phyloP scores from a whole-genome alignment of 768 basidiomycete genomes.

The Amylocystis lapponica region DNA sequence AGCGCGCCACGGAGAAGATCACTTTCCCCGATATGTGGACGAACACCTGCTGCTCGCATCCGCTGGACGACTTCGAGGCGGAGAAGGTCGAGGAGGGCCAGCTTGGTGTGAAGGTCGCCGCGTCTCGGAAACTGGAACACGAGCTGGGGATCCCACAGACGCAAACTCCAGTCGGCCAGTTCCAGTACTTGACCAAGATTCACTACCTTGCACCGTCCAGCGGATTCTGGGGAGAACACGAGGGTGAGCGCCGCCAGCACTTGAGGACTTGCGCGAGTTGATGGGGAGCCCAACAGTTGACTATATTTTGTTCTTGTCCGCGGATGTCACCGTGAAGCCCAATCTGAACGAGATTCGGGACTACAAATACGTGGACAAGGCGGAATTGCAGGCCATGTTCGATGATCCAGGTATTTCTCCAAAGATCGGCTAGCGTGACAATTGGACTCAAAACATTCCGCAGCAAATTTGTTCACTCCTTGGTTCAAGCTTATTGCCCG shows the following conservation, averaged over 20 bases:
- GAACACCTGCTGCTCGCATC: constrained; percentile 98
- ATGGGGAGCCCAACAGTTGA: constrained; percentile 59
- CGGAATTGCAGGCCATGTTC: constrained; percentile 90
- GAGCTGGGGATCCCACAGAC: constrained; percentile 85
- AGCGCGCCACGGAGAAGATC: constrained; percentile 96
- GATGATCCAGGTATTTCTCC: constrained; percentile 69
- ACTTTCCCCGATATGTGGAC: constrained; percentile 99
- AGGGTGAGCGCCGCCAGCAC: constrained; percentile 49
- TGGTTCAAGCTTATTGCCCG: constrained; percentile 99
- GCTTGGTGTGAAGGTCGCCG: constrained; percentile 83
- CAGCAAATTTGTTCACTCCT: constrained; percentile 89
- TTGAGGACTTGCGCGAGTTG: not conserved
- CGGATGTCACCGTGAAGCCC: constrained; percentile 74
- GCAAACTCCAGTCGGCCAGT: constrained; percentile 77
- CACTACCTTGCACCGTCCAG: constrained; percentile 95
- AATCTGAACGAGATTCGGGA: constrained; percentile 92
- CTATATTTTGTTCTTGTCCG: constrained; percentile 93
- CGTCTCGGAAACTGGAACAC: constrained; percentile 91
- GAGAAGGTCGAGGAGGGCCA: constrained; percentile 76
- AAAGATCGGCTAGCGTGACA: constrained; percentile 14
- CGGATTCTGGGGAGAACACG: constrained; percentile 97
- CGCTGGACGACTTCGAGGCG: constrained; percentile 84
- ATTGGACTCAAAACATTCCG: not conserved
- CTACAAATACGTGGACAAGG: constrained; percentile 85
- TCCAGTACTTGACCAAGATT: constrained; percentile 93